Conservation (phyloP, 176 grass and related monocot species). For the Hyparrhenia diplandra region DNA sequence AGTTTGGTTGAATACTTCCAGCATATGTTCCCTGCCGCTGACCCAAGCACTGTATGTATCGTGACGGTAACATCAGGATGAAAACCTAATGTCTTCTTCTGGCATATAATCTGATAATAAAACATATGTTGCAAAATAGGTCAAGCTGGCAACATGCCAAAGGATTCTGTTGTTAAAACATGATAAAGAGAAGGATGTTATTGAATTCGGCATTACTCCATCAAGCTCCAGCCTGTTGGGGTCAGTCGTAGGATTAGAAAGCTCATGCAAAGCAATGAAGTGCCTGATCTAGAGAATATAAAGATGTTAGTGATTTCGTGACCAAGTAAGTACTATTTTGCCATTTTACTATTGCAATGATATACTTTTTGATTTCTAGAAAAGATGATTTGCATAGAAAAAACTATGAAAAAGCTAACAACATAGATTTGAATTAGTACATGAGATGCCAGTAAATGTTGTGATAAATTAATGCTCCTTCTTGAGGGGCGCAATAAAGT, state of each 20-base stretch:
- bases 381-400: neutral
- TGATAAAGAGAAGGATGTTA: constrained; percentile 45
- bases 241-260: constrained; percentile 58
- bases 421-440: neutral
- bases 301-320: constrained; percentile 64
- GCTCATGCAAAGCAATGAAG: constrained; percentile 55
- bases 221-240: constrained; percentile 63
- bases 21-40: constrained; percentile 52
- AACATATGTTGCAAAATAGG: constrained; percentile 20
- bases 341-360: neutral
- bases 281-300: constrained; percentile 55
- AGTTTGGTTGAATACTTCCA: constrained; percentile 49
- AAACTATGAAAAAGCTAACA: neutral
- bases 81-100: neutral
- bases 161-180: constrained; percentile 54
- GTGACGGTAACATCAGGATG: neutral
- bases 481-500: neutral
- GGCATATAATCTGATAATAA: neutral
- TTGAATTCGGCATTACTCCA: constrained; percentile 62
- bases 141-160: constrained; percentile 51
- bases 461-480: neutral
- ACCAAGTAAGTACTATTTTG: constrained; percentile 49
- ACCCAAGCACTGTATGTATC: constrained; percentile 52
- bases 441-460: neutral
- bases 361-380: neutral